phyloP scores from a whole-genome alignment of 805 yeast species.

The Metschnikowia baotianmanensis region DNA sequence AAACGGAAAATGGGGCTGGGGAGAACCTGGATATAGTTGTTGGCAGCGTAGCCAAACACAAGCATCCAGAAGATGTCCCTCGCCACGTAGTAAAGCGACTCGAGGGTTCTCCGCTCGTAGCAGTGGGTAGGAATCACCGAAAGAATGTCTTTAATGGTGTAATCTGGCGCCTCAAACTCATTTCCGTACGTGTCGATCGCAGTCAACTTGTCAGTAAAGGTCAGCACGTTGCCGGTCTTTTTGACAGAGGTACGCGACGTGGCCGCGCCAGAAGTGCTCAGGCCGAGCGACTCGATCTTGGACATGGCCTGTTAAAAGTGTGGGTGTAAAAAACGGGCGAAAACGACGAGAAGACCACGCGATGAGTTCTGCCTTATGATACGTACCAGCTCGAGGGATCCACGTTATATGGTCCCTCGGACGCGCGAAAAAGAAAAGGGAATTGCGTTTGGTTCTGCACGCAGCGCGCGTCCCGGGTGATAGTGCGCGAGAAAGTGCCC shows the following conservation, averaged over 20 bases:
- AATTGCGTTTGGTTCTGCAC: background rate
- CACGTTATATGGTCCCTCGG: background rate
- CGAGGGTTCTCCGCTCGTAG: conserved; percentile 57
- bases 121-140: conserved; percentile 72
- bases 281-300: conserved; percentile 15
- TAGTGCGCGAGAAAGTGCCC: background rate
- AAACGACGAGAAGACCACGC: no score
- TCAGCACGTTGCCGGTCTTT: conserved; percentile 43
- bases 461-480: background rate
- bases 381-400: background rate
- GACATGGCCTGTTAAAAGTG: conserved; percentile 11
- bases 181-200: conserved; percentile 63
- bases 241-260: conserved; percentile 17
- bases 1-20: conserved; percentile 40
- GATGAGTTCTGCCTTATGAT: no score
- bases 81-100: conserved; percentile 61
- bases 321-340: background rate
- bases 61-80: conserved; percentile 58
- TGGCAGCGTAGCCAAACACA: conserved; percentile 52
- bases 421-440: background rate
- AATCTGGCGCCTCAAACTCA: conserved; percentile 70
- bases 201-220: conserved; percentile 34
- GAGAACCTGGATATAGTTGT: conserved; percentile 48
- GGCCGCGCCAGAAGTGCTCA: conserved; percentile 11
- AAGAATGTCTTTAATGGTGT: conserved; percentile 70